Evolutionary conservation across 371 early-diverging fungal species (phyloP).

Genomic region (Lichtheimia hyalospora): DNA sequence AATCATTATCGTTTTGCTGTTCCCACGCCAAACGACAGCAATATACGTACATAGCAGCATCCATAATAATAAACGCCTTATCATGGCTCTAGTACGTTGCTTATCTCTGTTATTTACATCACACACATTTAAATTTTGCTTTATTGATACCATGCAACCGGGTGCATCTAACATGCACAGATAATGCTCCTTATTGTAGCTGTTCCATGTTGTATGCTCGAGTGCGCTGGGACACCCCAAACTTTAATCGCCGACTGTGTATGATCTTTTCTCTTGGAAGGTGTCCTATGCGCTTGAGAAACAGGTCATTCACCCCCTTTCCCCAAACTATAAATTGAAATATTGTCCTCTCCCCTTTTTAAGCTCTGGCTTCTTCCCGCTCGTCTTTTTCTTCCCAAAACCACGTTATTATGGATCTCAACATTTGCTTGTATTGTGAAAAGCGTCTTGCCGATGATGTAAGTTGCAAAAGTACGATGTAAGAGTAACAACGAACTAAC

Average conservation of each 20-base stretch:
- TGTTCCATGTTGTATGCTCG: no score
- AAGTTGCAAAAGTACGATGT: no score
- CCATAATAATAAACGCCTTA: not conserved
- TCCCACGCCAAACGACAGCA: slow-evolving; percentile 10
- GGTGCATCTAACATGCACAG: not conserved
- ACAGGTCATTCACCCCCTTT: not conserved
- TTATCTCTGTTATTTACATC: not conserved
- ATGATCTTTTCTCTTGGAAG: not conserved
- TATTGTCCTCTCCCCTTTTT: not conserved
- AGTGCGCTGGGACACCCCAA: not conserved
- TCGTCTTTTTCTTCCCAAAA: slow-evolving; percentile 1
- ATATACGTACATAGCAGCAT: not conserved
- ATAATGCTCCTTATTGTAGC: not conserved
- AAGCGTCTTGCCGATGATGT: slow-evolving; percentile 17
- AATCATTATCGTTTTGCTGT: not conserved
- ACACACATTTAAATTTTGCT: not conserved
- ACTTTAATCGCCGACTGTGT: not conserved
- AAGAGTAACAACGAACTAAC: no score
- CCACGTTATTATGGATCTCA: slow-evolving; percentile 18
- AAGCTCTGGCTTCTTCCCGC: not conserved
- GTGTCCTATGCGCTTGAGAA: not conserved
- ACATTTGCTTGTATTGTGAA: slow-evolving; percentile 27
- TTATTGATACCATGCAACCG: not conserved
- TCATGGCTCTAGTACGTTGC: not conserved
- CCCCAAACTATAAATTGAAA: slow-evolving; percentile 4